phyloP scores from a whole-genome alignment of 1,139 yeast genomes.

The Candida dubliniensis region DNA sequence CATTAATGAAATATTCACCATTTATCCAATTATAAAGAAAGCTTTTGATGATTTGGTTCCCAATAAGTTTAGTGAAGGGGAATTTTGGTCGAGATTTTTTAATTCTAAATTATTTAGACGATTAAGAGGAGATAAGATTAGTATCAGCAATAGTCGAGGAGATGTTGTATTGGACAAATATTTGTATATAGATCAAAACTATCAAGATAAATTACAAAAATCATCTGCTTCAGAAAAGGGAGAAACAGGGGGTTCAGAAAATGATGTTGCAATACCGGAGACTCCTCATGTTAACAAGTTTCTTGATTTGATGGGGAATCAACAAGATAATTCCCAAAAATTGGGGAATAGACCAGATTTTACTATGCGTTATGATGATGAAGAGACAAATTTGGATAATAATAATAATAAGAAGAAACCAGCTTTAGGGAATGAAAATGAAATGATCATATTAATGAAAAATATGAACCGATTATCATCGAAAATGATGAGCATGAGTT shows the following conservation, averaged over 20 bases:
- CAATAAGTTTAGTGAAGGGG: constrained; percentile 73
- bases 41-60: constrained; percentile 94
- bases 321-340: constrained; percentile 74
- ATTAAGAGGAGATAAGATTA: constrained; percentile 82
- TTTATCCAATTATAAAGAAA: constrained; percentile 87
- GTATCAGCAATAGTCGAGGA: constrained; percentile 67
- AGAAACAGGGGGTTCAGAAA: constrained; percentile 16
- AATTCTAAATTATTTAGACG: constrained; percentile 84
- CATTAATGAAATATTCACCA: constrained; percentile 85
- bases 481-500: constrained; percentile 66
- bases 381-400: constrained; percentile 22
- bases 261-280: too few relatives aligned
- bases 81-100: constrained; percentile 96
- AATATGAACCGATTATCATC: constrained; percentile 89
- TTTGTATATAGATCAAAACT: constrained; percentile 55
- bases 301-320: constrained; percentile 78
- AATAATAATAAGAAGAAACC: constrained; percentile 1
- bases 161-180: constrained; percentile 86
- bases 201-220: constrained; percentile 11
- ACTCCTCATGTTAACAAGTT: constrained; percentile 47
- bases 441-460: constrained; percentile 70
- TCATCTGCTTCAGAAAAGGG: constrained; percentile 1
- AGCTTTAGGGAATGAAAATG: constrained; percentile 34
- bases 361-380: constrained; percentile 76
- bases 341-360: constrained; percentile 83